Evolutionary conservation across 768 basidiomycete genomes (phyloP).

Genomic region (Macrocybe gigantea): DNA sequence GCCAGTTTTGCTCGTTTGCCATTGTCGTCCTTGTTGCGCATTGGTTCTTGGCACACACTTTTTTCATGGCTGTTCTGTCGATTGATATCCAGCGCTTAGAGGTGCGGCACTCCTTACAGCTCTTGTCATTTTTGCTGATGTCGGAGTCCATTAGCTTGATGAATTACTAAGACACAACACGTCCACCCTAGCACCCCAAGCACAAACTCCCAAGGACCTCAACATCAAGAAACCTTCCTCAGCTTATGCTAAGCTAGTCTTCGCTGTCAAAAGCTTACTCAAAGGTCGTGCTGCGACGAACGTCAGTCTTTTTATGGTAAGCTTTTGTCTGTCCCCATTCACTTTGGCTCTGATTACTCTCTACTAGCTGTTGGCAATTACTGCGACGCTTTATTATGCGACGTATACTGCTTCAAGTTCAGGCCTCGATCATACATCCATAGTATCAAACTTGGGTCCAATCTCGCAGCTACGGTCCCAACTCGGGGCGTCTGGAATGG

Average conservation of each 20-base stretch:
- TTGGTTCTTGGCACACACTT: slow-evolving; percentile 95
- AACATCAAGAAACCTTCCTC: slow-evolving; percentile 30
- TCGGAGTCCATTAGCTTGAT: slow-evolving; percentile 48
- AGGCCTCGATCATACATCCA: slow-evolving; percentile 16
- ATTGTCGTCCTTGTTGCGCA: slow-evolving; percentile 93
- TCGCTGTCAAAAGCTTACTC: slow-evolving; percentile 40
- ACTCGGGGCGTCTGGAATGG: slow-evolving; percentile 8
- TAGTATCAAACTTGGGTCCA: slow-evolving; percentile 25
- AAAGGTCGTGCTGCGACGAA: slow-evolving; percentile 70
- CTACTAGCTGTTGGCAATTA: slow-evolving; percentile 68
- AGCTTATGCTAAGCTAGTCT: slow-evolving; percentile 36
- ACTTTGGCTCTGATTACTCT: slow-evolving; percentile 6
- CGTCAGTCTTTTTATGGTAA: slow-evolving; percentile 73
- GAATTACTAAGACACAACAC: slow-evolving; percentile 76
- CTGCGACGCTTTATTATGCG: slow-evolving; percentile 67
- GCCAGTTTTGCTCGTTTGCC: slow-evolving; percentile 91
- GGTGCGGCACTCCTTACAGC: slow-evolving; percentile 24
- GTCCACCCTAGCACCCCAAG: slow-evolving; percentile 42
- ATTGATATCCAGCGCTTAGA: slow-evolving; percentile 95
- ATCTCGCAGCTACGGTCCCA: slow-evolving; percentile 25
- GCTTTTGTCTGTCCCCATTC: slow-evolving; percentile 13
- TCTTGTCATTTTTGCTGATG: slow-evolving; percentile 7
- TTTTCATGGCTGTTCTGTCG: slow-evolving; percentile 90
- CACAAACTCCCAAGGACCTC: slow-evolving; percentile 22
- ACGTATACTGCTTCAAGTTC: slow-evolving; percentile 47